Evolutionary conservation across 139 green algal species (phyloP).

Genomic region (Coccomyxa sp.): DNA sequence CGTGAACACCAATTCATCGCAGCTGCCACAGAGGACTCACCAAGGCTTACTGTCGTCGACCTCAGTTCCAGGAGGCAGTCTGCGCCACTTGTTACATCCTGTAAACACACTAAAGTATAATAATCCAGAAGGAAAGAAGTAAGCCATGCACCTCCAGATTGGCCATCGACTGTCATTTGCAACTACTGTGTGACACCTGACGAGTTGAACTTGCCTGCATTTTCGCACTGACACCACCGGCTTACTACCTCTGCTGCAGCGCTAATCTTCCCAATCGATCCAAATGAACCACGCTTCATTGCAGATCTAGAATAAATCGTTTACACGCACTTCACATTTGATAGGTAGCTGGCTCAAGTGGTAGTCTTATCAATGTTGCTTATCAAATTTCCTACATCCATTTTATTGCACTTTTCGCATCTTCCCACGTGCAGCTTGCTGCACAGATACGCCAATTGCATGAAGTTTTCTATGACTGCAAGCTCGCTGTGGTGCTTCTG

Average conservation of each 20-base stretch:
- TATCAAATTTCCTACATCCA: neutral
- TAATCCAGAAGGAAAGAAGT: too few relatives aligned
- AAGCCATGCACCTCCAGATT: too few relatives aligned
- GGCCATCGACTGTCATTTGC: too few relatives aligned
- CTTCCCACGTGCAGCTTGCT: too few relatives aligned
- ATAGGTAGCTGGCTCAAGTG: neutral
- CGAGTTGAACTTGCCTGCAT: neutral
- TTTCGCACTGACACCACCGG: neutral
- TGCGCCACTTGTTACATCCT: constrained; percentile 53
- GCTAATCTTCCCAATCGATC: neutral
- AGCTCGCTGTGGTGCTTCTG: too few relatives aligned
- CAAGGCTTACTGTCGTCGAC: constrained; percentile 41
- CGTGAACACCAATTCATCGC: too few relatives aligned
- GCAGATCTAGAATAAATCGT: neutral
- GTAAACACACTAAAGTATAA: constrained; percentile 44
- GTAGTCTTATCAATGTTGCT: neutral
- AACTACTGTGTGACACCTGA: neutral
- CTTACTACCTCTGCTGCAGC: neutral
- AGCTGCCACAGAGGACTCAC: neutral
- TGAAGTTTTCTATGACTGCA: too few relatives aligned
- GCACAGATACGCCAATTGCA: too few relatives aligned
- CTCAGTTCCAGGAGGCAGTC: constrained; percentile 29
- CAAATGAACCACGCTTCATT: too few relatives aligned
- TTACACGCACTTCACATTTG: neutral
- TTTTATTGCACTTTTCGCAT: too few relatives aligned